Evolutionary conservation across 2,329 filamentous ascomycete species (phyloP).

Genomic region (Pyrenophora tritici-repentis): DNA sequence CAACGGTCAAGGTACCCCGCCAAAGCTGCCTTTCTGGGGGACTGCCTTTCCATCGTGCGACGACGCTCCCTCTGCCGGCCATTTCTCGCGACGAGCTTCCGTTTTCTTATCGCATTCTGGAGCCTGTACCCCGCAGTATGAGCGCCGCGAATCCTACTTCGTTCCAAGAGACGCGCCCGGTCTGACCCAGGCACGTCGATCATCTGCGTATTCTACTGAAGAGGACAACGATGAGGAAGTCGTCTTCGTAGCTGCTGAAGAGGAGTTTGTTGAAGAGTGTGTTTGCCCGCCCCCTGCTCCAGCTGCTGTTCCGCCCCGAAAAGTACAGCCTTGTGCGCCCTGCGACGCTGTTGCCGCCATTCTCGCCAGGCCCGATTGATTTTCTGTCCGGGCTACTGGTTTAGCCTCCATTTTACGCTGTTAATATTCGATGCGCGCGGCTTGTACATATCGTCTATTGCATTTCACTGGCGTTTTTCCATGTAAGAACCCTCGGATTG

Average conservation of each 20-base stretch:
- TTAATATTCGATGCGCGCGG: conserved; percentile 30
- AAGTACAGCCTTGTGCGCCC: conserved; percentile 25
- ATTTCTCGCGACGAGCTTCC: conserved; percentile 21
- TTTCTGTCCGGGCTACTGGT: neutral
- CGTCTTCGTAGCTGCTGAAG: conserved; percentile 19
- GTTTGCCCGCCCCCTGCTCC: conserved; percentile 16
- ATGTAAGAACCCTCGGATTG: conserved; percentile 32
- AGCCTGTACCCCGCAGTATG: conserved; percentile 20
- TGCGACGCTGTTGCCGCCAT: conserved; percentile 36
- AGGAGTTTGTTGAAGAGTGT: conserved; percentile 19
- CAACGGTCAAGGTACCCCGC: conserved; percentile 28
- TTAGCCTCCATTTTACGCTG: conserved; percentile 23
- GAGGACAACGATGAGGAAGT: no score
- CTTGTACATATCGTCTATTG: conserved; percentile 19
- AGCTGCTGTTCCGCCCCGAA: conserved; percentile 17
- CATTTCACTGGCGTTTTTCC: conserved; percentile 27
- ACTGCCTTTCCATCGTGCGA: conserved; percentile 21
- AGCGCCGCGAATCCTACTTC: conserved; percentile 23
- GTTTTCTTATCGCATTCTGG: conserved; percentile 12
- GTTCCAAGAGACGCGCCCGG: conserved; percentile 14
- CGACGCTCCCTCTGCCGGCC: conserved; percentile 10
- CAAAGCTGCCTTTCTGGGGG: conserved; percentile 28
- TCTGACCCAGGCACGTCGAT: conserved; percentile 18
- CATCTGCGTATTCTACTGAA: conserved; percentile 5
- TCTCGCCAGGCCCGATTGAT: conserved; percentile 27